Evolutionary conservation across 2,329 filamentous ascomycete species (phyloP), one percentile per base, ranked within the genome.

Genomic region (Fusarium sp.): DNA sequence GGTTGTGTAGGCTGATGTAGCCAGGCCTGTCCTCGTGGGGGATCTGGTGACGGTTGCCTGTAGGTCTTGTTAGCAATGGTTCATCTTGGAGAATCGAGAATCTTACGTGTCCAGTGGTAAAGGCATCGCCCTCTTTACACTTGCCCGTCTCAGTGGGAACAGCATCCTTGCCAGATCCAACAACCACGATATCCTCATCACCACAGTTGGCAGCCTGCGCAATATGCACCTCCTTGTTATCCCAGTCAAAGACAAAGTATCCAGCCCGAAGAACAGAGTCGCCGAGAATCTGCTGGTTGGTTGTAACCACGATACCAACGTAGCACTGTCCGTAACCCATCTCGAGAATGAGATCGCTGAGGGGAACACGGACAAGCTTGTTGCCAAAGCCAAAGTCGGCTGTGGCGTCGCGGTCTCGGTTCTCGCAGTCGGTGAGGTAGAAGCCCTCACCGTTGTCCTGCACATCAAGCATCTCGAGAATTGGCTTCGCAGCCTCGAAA

Each of bases 291-390:
- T 85, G 84, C 78, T 85, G 83, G 38, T 83, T 82, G n/a, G 77
- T 79, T 6, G 82, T 83, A 8, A 80, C 38, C n/a, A 81, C 78
- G 2, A 86, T 76, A 27, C 86, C 86, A 14, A 86, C 80, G 58
- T 84, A 82, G 79, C 86, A 88, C 45, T 81, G 8, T 14, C 75
- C 77, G 76, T 56, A 81, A 74, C 14, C 82, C 76, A 30, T 84
- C 70, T 87, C 81, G 64, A 89, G 82, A 74, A 90, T 85, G 58
- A 90, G 87, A 72, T 90, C 87, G 68, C 79, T 80, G 17, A 86
- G 81, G 4, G 85, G 80, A 15, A 88, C 86, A 10, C 75, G 79
- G 32, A 89, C 80, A 6, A 78, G 79, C 70, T 82, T 85, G 62
- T 74, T 65, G 25, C 81, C 82, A 43, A 90, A 88, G 40, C 81